Evolutionary conservation across 2,329 filamentous ascomycete genomes (phyloP).

Genomic region (Penicillium thymicola): DNA sequence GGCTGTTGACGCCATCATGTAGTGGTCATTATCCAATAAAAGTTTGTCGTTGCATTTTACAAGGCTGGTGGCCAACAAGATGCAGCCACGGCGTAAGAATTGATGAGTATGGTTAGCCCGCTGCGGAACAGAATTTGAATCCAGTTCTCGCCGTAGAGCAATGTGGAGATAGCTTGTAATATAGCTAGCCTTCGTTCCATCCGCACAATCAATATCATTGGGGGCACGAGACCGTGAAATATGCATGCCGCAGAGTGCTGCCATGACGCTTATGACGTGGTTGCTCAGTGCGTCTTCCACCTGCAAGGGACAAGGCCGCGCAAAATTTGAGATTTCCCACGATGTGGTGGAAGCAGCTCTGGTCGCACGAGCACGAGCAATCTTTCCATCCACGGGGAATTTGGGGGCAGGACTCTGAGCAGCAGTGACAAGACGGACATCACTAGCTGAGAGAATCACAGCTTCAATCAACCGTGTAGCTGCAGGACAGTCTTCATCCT

Average conservation of each 20-base stretch:
- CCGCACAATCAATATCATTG: conserved; percentile 8
- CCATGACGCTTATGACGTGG: conserved; percentile 34
- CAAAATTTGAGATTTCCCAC: neutral
- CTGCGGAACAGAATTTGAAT: conserved; percentile 1
- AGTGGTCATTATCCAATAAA: conserved; percentile 6
- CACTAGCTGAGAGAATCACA: conserved; percentile 31
- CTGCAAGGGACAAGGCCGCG: conserved; percentile 29
- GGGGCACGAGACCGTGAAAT: conserved; percentile 31
- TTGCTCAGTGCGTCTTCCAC: conserved; percentile 39
- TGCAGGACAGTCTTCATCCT: conserved; percentile 32
- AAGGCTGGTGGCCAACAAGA: conserved; percentile 31
- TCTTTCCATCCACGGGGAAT: neutral
- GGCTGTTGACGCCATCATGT: conserved; percentile 15
- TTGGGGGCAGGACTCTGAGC: neutral
- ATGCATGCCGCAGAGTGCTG: conserved; percentile 38
- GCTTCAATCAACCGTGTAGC: conserved; percentile 33
- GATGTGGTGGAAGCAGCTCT: conserved; percentile 17
- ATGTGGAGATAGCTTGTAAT: conserved; percentile 25
- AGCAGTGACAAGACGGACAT: conserved; percentile 6
- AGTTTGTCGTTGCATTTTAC: conserved; percentile 27
- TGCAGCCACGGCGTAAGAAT: conserved; percentile 32
- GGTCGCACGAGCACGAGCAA: conserved; percentile 12
- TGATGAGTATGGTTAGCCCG: conserved; percentile 19
- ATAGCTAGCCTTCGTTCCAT: conserved; percentile 25
- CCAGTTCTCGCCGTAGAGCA: conserved; percentile 25